Percentiles rank a stretch among this genome's conserved stretches.
Evolutionary conservation across 768 basidiomycete species (phyloP).

Genomic region (Lactifluus piperatus): DNA sequence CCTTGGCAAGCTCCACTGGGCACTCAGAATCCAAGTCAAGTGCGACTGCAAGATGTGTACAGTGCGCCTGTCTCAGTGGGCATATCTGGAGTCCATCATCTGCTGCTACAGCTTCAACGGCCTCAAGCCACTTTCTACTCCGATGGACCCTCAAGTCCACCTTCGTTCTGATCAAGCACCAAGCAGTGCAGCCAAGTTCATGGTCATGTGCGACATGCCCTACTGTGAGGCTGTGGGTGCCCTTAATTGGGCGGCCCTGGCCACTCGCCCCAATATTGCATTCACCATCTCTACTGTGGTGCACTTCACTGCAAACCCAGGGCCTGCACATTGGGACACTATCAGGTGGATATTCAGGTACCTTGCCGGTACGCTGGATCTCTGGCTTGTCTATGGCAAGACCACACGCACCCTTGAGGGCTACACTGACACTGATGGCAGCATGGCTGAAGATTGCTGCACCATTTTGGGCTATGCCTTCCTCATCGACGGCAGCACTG

Average conservation of each 20-base stretch:
- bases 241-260: slow-evolving; percentile 23
- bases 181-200: background rate
- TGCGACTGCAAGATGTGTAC: background rate
- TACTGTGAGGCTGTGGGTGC: slow-evolving; percentile 22
- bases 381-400: background rate
- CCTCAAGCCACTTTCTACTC: slow-evolving; percentile 27
- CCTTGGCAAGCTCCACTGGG: background rate
- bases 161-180: background rate
- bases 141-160: slow-evolving; percentile 23
- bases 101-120: slow-evolving; percentile 24
- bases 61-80: slow-evolving; percentile 25
- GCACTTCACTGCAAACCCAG: background rate
- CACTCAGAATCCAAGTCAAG: slow-evolving; percentile 11
- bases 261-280: background rate
- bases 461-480: background rate
- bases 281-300: background rate
- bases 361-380: background rate
- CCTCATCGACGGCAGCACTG: background rate
- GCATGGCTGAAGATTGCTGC: background rate
- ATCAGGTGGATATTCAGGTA: background rate
- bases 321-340: background rate
- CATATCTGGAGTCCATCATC: slow-evolving; percentile 23
- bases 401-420: background rate
- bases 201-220: slow-evolving; percentile 9
- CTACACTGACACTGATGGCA: background rate